phyloP scores from a whole-genome alignment of 148 eudicot species.

The Gaultheria prostrata region DNA sequence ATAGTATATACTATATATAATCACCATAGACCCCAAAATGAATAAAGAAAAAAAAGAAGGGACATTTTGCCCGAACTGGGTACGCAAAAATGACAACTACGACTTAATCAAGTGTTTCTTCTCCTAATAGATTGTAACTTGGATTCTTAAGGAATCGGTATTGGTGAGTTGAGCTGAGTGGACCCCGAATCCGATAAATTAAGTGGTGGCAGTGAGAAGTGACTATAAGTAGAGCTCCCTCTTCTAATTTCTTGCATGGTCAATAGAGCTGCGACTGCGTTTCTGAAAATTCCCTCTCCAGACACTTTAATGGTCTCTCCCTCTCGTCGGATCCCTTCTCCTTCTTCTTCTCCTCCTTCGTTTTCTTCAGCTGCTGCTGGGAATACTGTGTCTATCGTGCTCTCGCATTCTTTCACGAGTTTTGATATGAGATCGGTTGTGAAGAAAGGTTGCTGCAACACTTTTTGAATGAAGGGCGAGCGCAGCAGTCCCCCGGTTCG shows the following conservation, averaged over 20 bases:
- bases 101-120: neutral
- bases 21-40: neutral
- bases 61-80: neutral
- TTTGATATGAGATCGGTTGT: conserved; percentile 68
- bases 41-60: neutral
- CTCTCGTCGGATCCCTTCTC: neutral
- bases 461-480: conserved; percentile 61
- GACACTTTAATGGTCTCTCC: conserved; percentile 25
- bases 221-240: conserved; percentile 63
- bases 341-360: neutral
- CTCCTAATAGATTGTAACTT: neutral
- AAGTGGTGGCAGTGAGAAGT: conserved; percentile 65
- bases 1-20: too few species aligned
- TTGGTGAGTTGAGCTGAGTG: conserved; percentile 33
- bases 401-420: conserved; percentile 61
- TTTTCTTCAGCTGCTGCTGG: conserved; percentile 23
- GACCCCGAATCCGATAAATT: conserved; percentile 40
- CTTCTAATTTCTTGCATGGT: conserved; percentile 68
- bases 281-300: conserved; percentile 66
- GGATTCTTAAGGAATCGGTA: conserved; percentile 30
- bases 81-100: neutral
- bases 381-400: conserved; percentile 48
- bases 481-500: conserved; percentile 63
- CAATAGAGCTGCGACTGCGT: conserved; percentile 66
- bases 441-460: conserved; percentile 68